phyloP scores from a whole-genome alignment of 1,284 basidiomycete species.

The Ganoderma lingzhi region DNA sequence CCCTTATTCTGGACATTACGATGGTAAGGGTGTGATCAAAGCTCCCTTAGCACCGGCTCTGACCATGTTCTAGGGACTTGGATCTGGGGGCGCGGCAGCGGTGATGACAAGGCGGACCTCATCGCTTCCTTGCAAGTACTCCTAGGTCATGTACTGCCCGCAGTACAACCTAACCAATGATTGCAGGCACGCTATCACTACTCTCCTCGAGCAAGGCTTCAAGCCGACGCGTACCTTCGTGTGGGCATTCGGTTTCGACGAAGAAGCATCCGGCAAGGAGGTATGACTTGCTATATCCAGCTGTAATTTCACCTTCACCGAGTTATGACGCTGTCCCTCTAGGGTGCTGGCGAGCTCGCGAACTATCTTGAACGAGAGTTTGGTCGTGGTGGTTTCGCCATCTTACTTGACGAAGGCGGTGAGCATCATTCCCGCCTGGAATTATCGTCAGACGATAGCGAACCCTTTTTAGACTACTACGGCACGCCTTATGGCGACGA shows the following conservation, averaged over 20 bases:
- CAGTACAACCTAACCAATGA: neutral
- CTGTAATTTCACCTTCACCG: neutral
- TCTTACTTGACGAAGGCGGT: constrained; percentile 63
- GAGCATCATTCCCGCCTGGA: constrained; percentile 18
- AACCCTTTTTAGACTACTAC: constrained; percentile 41
- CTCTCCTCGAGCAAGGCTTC: constrained; percentile 59
- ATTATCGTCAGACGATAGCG: neutral
- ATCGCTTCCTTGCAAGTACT: constrained; percentile 59
- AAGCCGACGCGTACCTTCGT: constrained; percentile 61
- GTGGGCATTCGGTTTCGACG: constrained; percentile 74
- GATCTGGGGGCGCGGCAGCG: constrained; percentile 71
- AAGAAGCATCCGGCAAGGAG: constrained; percentile 63
- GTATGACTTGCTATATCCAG: constrained; percentile 38
- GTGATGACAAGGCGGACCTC: constrained; percentile 68
- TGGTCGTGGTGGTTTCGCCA: constrained; percentile 58
- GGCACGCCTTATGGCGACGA: constrained; percentile 42
- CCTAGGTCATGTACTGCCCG: neutral
- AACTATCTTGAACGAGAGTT: constrained; percentile 56
- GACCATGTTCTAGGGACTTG: constrained; percentile 43
- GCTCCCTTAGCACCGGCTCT: neutral
- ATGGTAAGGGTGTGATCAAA: constrained; percentile 34
- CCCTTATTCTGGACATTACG: constrained; percentile 45
- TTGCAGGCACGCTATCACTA: constrained; percentile 58
- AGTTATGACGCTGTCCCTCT: neutral
- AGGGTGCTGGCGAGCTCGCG: constrained; percentile 59